A percentile compares a stretch with the other conserved stretches of the same genome.
phyloP scores from a whole-genome alignment of 2,329 filamentous ascomycete genomes.

The Diplodia intermedia region DNA sequence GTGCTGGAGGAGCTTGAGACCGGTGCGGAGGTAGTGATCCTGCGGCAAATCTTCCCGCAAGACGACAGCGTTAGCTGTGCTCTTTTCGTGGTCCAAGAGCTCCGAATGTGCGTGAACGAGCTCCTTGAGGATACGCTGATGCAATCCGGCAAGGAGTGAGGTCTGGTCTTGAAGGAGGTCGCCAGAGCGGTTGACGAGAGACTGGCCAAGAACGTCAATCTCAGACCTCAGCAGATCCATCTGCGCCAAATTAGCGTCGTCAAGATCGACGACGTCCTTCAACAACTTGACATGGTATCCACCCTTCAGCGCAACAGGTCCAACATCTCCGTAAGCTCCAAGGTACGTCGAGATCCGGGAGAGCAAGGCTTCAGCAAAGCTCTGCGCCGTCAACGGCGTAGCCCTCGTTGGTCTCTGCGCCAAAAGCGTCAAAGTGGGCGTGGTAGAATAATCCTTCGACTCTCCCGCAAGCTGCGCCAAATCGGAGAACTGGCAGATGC shows the following conservation, averaged over 20 bases:
- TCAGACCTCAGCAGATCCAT: slow-evolving; percentile 53
- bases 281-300: slow-evolving; percentile 22
- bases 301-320: slow-evolving; percentile 21
- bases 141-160: slow-evolving; percentile 40
- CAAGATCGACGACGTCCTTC: slow-evolving; percentile 28
- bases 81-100: background rate
- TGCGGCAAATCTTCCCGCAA: slow-evolving; percentile 4
- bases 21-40: slow-evolving; percentile 43
- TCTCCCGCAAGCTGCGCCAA: slow-evolving; percentile 33
- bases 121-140: slow-evolving; percentile 38
- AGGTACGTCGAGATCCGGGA: slow-evolving; percentile 12
- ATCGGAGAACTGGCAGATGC: slow-evolving; percentile 48
- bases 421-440: slow-evolving; percentile 40
- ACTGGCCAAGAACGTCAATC: slow-evolving; percentile 47
- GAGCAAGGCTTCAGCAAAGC: background rate
- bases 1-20: slow-evolving; percentile 22
- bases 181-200: slow-evolving; percentile 45
- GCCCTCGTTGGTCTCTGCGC: slow-evolving; percentile 47
- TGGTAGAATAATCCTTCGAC: background rate
- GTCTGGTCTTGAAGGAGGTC: slow-evolving; percentile 44
- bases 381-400: background rate
- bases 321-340: slow-evolving; percentile 1
- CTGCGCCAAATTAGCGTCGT: slow-evolving; percentile 49
- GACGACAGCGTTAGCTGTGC: background rate
- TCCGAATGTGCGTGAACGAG: slow-evolving; percentile 38